Evolutionary conservation across 2,329 filamentous ascomycete species (phyloP).

Genomic region (Chalaropsis ovoidea): DNA sequence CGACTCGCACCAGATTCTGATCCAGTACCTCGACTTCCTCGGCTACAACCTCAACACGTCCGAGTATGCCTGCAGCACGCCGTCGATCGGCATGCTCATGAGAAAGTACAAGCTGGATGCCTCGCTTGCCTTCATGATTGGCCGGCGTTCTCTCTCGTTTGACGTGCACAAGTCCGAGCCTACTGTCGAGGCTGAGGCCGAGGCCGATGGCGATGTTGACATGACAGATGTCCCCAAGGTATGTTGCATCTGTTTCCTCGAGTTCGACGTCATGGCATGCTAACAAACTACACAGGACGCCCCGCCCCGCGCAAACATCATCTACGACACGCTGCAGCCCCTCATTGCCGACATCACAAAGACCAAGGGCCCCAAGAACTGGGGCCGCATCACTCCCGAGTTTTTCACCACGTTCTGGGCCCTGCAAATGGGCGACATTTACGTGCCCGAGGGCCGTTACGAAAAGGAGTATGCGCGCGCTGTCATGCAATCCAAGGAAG

Average conservation of each 20-base stretch:
- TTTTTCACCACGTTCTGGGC: conserved; percentile 94
- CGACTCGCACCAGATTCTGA: conserved; percentile 74
- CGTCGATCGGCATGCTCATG: conserved; percentile 63
- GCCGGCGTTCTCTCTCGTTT: conserved; percentile 61
- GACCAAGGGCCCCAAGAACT: conserved; percentile 52
- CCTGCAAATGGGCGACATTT: conserved; percentile 69
- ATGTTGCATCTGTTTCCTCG: background rate
- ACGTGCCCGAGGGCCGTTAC: conserved; percentile 67
- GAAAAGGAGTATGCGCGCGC: conserved; percentile 61
- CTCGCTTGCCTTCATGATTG: conserved; percentile 74
- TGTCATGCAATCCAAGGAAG: conserved; percentile 53
- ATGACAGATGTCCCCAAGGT: conserved; percentile 23
- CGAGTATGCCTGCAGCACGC: conserved; percentile 70
- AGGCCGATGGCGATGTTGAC: conserved; percentile 22
- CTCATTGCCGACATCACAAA: conserved; percentile 59
- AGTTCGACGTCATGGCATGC: background rate
- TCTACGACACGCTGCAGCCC: conserved; percentile 45
- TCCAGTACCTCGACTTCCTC: conserved; percentile 82
- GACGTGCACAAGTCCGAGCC: conserved; percentile 37
- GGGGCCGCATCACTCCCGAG: conserved; percentile 61
- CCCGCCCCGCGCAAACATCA: background rate
- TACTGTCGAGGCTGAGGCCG: conserved; percentile 8
- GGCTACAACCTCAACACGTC: conserved; percentile 65
- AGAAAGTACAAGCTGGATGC: conserved; percentile 69
- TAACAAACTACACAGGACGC: background rate